Percentiles rank a stretch among this genome's conserved stretches.
phyloP scores from a whole-genome alignment of 2,329 filamentous ascomycete species.

The Aspergillus hiratsukae region DNA sequence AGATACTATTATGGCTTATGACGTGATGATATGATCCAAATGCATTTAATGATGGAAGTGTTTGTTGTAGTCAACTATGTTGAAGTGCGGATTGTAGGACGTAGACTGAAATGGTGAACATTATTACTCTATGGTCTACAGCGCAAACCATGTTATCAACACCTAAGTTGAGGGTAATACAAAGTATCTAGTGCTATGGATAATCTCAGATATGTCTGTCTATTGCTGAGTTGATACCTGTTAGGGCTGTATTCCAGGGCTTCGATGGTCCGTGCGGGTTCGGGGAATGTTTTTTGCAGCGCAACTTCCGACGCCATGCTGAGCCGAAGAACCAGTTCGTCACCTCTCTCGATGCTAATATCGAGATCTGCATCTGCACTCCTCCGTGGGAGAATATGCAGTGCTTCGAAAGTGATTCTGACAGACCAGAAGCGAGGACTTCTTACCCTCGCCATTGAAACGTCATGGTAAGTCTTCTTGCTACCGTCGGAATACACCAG shows the following conservation, averaged over 20 bases:
- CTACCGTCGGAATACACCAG: neutral
- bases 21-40: slow-evolving; percentile 19
- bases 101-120: neutral
- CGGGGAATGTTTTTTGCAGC: slow-evolving; percentile 17
- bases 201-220: neutral
- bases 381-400: slow-evolving; percentile 17
- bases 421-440: slow-evolving; percentile 22
- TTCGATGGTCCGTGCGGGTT: slow-evolving; percentile 27
- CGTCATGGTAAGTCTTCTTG: slow-evolving; percentile 36
- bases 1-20: slow-evolving; percentile 19
- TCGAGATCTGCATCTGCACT: slow-evolving; percentile 11
- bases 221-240: neutral
- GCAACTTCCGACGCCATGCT: neutral
- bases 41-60: slow-evolving; percentile 2
- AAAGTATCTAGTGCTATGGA: neutral
- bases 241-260: slow-evolving; percentile 23
- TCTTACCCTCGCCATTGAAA: slow-evolving; percentile 45
- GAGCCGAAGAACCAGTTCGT: slow-evolving; percentile 1
- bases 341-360: slow-evolving; percentile 22
- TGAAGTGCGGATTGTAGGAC: neutral
- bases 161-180: neutral
- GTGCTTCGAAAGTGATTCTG: slow-evolving; percentile 3
- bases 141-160: neutral
- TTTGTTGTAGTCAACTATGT: slow-evolving; percentile 6
- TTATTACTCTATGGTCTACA: neutral